phyloP scores from a whole-genome alignment of 805 yeast genomes.

The Cephaloascus fragrans region DNA sequence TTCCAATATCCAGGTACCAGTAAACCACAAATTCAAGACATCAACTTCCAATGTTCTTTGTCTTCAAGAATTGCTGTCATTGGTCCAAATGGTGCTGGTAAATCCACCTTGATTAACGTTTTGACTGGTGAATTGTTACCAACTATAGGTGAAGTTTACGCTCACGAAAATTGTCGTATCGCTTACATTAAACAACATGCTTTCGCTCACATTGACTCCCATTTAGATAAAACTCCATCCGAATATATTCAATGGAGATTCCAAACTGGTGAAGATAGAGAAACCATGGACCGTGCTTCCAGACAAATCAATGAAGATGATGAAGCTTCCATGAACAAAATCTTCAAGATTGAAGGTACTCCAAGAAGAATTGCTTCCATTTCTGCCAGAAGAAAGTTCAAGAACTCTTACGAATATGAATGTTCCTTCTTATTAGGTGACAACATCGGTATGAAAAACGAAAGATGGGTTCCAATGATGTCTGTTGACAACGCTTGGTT shows the following conservation, averaged over 20 bases:
- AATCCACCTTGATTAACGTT: conserved; percentile 96
- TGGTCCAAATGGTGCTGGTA: conserved; percentile 99
- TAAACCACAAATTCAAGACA: conserved; percentile 87
- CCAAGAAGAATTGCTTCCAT: conserved; percentile 95
- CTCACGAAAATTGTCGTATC: conserved; percentile 99
- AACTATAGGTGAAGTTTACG: conserved; percentile 97
- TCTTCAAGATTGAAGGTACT: conserved; percentile 97
- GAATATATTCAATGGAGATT: conserved; percentile 99
- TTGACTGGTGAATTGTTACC: conserved; percentile 99
- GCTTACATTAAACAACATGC: conserved; percentile 99
- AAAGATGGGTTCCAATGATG: conserved; percentile 99
- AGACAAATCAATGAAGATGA: conserved; percentile 96
- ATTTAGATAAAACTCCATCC: conserved; percentile 98
- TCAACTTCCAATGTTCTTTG: conserved; percentile 97
- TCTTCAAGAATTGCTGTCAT: conserved; percentile 99
- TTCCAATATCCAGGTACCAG: conserved; percentile 99
- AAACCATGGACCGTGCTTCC: conserved; percentile 99
- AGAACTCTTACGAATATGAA: conserved; percentile 99
- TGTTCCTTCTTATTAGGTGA: conserved; percentile 97
- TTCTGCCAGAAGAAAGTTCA: conserved; percentile 97
- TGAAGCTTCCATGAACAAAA: conserved; percentile 98
- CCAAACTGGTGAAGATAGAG: conserved; percentile 99
- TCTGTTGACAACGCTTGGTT: conserved; percentile 99
- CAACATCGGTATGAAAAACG: conserved; percentile 97
- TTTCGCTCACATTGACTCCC: conserved; percentile 98